Percentiles rank a stretch among this genome's conserved stretches.
These are phyloP conservation scores for Cylindricascospora bacillispora DNA, from an alignment of 1,139 yeast genomes.

Conservation along the genomic window DNA sequence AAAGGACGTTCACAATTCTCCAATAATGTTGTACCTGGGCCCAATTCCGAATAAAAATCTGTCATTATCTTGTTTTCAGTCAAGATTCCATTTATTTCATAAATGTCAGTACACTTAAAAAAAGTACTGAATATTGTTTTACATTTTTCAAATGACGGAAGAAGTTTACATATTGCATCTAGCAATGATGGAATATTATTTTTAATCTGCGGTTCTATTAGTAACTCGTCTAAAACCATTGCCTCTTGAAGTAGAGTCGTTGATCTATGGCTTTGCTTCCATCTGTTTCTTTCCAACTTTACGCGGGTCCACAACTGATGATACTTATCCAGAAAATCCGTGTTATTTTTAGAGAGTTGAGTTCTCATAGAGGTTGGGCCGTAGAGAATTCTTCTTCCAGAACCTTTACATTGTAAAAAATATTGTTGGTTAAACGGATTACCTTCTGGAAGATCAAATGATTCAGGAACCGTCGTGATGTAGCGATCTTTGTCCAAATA, in stretches of 20 bases:
- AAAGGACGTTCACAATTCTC: conserved; percentile 5
- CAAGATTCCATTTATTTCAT: conserved; percentile 9
- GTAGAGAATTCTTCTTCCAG: conserved; percentile 12
- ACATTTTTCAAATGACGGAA: conserved; percentile 16
- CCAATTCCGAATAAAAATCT: conserved; percentile 14
- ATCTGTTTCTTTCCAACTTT: conserved; percentile 12
- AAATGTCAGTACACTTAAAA: conserved; percentile 12
- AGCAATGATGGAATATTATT: conserved; percentile 4
- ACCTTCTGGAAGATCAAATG: not conserved
- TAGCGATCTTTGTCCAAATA: no score
- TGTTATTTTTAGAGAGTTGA: conserved; percentile 9
- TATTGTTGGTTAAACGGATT: conserved; percentile 13
- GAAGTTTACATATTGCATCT: conserved; percentile 9
- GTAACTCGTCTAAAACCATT: conserved; percentile 4
- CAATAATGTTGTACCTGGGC: conserved; percentile 5
- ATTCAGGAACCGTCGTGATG: no score
- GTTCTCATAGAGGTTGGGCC: conserved; percentile 22
- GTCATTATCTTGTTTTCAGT: conserved; percentile 13
- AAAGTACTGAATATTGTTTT: conserved; percentile 8
- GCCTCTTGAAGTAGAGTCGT: conserved; percentile 1
- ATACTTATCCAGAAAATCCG: conserved; percentile 13
- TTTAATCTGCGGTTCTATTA: conserved; percentile 3
- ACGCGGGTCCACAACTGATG: conserved; percentile 15
- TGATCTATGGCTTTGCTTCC: conserved; percentile 9
- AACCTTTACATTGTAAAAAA: conserved; percentile 7